phyloP scores from a whole-genome alignment of 805 yeast genomes.

The Metahyphopichia silvanorum region DNA sequence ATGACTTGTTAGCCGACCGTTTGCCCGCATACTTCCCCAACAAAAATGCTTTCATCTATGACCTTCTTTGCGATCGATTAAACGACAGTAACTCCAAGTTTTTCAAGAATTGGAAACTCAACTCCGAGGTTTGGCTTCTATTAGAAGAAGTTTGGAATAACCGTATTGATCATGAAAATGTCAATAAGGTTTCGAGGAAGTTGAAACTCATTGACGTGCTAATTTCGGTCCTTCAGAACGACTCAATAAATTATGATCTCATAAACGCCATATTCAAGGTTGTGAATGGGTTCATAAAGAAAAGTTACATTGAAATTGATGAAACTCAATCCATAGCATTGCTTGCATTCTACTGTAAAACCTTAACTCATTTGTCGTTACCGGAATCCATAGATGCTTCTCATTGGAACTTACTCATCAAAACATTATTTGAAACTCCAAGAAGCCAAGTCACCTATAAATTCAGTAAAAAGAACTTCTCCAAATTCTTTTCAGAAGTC shows the following conservation, averaged over 20 bases:
- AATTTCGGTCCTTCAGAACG: slow-evolving; percentile 5
- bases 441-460: slow-evolving; percentile 16
- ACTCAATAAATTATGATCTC: too few relatives aligned
- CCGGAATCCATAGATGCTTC: too few relatives aligned
- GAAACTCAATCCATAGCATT: slow-evolving; percentile 26
- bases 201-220: slow-evolving; percentile 17
- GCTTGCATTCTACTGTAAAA: slow-evolving; percentile 15
- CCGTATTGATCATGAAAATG: slow-evolving; percentile 14
- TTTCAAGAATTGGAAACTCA: slow-evolving; percentile 42
- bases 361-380: slow-evolving; percentile 1
- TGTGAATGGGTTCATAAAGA: slow-evolving; percentile 27
- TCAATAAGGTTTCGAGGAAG: slow-evolving; percentile 40
- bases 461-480: slow-evolving; percentile 26
- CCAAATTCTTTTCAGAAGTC: slow-evolving; percentile 24
- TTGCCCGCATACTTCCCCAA: slow-evolving; percentile 51
- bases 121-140: slow-evolving; percentile 47
- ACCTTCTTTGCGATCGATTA: slow-evolving; percentile 58
- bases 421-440: slow-evolving; percentile 20
- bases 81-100: slow-evolving; percentile 42
- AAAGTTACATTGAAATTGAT: slow-evolving; percentile 30
- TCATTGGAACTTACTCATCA: slow-evolving; percentile 7
- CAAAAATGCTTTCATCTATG: slow-evolving; percentile 51
- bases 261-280: slow-evolving; percentile 23
- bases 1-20: slow-evolving; percentile 27
- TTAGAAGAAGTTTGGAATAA: slow-evolving; percentile 40